Conservation (phyloP, 768 basidiomycete genomes). For the Sporobolomyces phaffii region DNA sequence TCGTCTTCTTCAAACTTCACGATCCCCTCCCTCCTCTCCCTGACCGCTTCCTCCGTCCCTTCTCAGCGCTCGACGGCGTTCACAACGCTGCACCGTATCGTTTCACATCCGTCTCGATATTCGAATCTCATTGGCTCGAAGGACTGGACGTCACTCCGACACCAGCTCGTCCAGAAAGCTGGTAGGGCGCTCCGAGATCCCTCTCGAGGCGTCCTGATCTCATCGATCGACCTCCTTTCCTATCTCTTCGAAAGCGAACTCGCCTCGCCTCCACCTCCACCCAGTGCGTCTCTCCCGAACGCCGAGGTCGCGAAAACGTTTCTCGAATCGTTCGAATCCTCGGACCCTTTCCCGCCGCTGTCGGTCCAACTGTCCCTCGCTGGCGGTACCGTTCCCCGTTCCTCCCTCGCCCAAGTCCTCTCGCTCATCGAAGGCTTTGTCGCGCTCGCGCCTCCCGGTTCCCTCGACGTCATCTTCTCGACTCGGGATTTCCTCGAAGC, state of each 20-base stretch:
- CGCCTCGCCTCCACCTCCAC: neutral
- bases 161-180: neutral
- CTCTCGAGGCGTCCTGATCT: conserved; percentile 10
- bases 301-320: conserved; percentile 11
- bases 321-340: conserved; percentile 1
- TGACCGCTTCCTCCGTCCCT: conserved; percentile 31
- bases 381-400: neutral
- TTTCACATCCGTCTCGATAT: neutral
- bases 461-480: conserved; percentile 3
- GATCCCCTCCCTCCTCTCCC: conserved; percentile 25
- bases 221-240: neutral
- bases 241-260: neutral
- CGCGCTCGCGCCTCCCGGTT: conserved; percentile 43
- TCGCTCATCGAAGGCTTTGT: conserved; percentile 47
- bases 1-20: conserved; percentile 22
- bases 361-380: conserved; percentile 1
- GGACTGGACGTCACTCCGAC: conserved; percentile 7
- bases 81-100: conserved; percentile 14
- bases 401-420: conserved; percentile 47
- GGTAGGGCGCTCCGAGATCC: conserved; percentile 16
- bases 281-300: neutral
- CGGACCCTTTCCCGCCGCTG: neutral
- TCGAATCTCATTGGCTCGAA: neutral
- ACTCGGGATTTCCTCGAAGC: conserved; percentile 24
- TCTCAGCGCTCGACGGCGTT: conserved; percentile 29